phyloP scores from a whole-genome alignment of 1,284 basidiomycete species.

The Peniophora sp. region DNA sequence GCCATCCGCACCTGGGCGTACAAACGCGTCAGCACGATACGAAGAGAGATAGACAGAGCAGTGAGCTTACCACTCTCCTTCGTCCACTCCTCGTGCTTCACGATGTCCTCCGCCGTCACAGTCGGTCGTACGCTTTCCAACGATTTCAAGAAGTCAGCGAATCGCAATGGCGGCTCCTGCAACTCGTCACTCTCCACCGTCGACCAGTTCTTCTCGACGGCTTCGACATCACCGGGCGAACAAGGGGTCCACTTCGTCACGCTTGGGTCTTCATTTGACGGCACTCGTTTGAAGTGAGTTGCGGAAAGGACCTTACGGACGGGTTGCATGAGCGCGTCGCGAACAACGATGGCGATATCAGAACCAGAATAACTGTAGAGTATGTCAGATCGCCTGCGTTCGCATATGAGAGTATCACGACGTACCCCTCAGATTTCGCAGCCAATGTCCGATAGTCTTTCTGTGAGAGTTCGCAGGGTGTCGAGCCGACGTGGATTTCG shows the following conservation, averaged over 20 bases:
- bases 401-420: conserved; percentile 4
- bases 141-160: conserved; percentile 84
- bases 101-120: conserved; percentile 85
- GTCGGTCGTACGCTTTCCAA: conserved; percentile 82
- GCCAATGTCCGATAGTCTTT: conserved; percentile 84
- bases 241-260: conserved; percentile 80
- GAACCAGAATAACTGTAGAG: conserved; percentile 77
- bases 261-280: conserved; percentile 23
- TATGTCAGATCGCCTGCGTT: conserved; percentile 5
- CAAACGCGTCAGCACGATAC: background rate
- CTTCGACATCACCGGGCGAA: conserved; percentile 86
- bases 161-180: conserved; percentile 72
- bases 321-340: conserved; percentile 98
- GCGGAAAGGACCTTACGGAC: conserved; percentile 94
- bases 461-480: conserved; percentile 76
- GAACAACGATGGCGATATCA: conserved; percentile 92
- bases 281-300: conserved; percentile 85
- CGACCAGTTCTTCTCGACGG: conserved; percentile 90
- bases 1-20: conserved; percentile 30
- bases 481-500: conserved; percentile 90
- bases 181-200: conserved; percentile 88
- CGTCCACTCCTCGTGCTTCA: conserved; percentile 89
- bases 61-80: conserved; percentile 60
- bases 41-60: conserved; percentile 3
- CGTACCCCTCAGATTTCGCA: conserved; percentile 79